phyloP scores from a whole-genome alignment of 1,284 basidiomycete genomes.

The Ceratorhiza oryzae-sativae region DNA sequence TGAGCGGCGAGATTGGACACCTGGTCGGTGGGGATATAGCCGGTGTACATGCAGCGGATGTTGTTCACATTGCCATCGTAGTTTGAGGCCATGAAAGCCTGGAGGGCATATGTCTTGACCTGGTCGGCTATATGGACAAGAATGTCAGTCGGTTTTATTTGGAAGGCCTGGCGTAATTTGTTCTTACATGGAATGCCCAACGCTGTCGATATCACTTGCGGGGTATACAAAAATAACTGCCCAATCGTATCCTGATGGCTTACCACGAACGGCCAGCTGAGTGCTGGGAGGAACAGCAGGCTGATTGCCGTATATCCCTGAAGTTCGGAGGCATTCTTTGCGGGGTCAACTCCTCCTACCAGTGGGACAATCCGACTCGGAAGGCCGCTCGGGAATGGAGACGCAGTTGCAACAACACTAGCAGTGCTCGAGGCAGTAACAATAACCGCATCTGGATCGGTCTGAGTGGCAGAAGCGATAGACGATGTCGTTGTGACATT shows the following conservation, averaged over 20 bases:
- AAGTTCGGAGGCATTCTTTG: slow-evolving; percentile 47
- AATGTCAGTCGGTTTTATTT: neutral
- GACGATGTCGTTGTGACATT: slow-evolving; percentile 49
- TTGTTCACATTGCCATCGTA: slow-evolving; percentile 60
- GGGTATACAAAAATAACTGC: slow-evolving; percentile 70
- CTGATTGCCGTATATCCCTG: slow-evolving; percentile 59
- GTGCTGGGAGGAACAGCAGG: slow-evolving; percentile 61
- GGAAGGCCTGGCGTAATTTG: slow-evolving; percentile 41
- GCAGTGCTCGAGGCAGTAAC: slow-evolving; percentile 52
- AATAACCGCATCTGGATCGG: slow-evolving; percentile 63
- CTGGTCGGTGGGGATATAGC: slow-evolving; percentile 60
- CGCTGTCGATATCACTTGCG: slow-evolving; percentile 59
- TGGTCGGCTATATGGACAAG: slow-evolving; percentile 48
- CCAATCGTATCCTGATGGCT: slow-evolving; percentile 54
- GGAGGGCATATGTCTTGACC: slow-evolving; percentile 64
- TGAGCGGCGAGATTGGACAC: slow-evolving; percentile 55
- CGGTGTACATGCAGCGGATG: slow-evolving; percentile 67
- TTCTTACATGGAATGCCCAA: slow-evolving; percentile 59
- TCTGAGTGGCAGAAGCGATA: slow-evolving; percentile 50
- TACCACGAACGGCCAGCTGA: slow-evolving; percentile 73
- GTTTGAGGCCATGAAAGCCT: slow-evolving; percentile 62
- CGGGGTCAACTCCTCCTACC: slow-evolving; percentile 44
- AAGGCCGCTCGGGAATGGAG: slow-evolving; percentile 63
- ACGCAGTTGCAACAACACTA: slow-evolving; percentile 48
- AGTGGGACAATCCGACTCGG: slow-evolving; percentile 67